Evolutionary conservation across 805 yeast genomes (phyloP).

Genomic region (Debaryomyces hansenii): DNA sequence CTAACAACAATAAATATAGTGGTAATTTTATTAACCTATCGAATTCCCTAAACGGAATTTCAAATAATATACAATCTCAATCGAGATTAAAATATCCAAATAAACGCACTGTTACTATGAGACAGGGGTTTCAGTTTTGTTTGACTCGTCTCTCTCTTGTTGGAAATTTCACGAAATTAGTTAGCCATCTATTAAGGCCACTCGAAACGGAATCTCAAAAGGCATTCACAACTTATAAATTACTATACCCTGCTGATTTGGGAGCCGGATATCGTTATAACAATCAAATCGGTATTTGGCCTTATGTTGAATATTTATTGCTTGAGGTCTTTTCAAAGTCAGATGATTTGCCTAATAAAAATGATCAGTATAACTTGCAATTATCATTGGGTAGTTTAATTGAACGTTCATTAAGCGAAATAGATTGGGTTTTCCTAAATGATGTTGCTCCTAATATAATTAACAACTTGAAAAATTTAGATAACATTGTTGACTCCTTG

Average conservation of each 20-base stretch:
- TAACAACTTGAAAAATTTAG: slow-evolving; percentile 22
- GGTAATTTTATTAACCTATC: neutral
- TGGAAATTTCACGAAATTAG: slow-evolving; percentile 58
- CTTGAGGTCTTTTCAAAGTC: slow-evolving; percentile 63
- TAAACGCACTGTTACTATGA: slow-evolving; percentile 18
- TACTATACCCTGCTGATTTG: slow-evolving; percentile 61
- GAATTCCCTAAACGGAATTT: too few relatives aligned
- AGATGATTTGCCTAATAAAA: slow-evolving; percentile 28
- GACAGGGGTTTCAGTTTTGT: slow-evolving; percentile 31
- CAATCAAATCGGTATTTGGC: slow-evolving; percentile 64
- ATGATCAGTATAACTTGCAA: slow-evolving; percentile 49
- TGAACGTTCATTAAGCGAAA: slow-evolving; percentile 31
- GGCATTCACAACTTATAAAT: slow-evolving; percentile 30
- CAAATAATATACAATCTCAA: slow-evolving; percentile 1
- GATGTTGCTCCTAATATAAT: slow-evolving; percentile 51
- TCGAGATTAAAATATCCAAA: slow-evolving; percentile 17
- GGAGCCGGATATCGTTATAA: slow-evolving; percentile 56
- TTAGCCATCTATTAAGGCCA: slow-evolving; percentile 42
- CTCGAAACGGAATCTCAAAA: slow-evolving; percentile 16
- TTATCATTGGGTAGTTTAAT: slow-evolving; percentile 52
- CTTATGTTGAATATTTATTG: slow-evolving; percentile 74
- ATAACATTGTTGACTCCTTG: slow-evolving; percentile 21
- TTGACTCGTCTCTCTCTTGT: slow-evolving; percentile 53
- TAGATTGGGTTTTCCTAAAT: slow-evolving; percentile 47
- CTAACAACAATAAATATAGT: neutral